Evolutionary conservation across 345 rosid species (phyloP).

Genomic region (Syzygium aromaticum): DNA sequence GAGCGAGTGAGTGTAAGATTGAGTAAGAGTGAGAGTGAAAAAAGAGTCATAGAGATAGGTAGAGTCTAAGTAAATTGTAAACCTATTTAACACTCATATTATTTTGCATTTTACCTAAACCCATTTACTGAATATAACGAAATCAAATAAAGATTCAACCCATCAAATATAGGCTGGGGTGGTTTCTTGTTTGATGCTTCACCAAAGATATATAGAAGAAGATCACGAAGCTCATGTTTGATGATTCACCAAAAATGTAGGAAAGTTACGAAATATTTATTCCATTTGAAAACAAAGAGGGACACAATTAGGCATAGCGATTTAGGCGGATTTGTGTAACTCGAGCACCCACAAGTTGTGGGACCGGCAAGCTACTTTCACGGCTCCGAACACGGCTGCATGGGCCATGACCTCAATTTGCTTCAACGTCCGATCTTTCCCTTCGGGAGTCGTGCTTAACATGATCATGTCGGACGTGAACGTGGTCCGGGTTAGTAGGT

Average conservation of each 20-base stretch:
- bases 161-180: too few species aligned
- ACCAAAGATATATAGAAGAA: neutral
- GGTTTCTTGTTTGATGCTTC: neutral
- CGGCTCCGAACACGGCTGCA: slow-evolving; percentile 16
- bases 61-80: too few species aligned
- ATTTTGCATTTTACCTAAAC: too few species aligned
- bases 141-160: too few species aligned
- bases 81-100: too few species aligned
- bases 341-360: neutral
- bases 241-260: neutral
- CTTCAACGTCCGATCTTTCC: slow-evolving; percentile 29
- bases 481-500: slow-evolving; percentile 16
- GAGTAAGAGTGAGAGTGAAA: neutral
- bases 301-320: neutral
- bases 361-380: neutral
- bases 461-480: slow-evolving; percentile 27
- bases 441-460: slow-evolving; percentile 24
- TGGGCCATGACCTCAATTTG: slow-evolving; percentile 32
- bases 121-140: too few species aligned
- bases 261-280: neutral
- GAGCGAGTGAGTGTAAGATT: too few species aligned
- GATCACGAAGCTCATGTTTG: neutral
- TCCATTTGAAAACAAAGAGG: neutral
- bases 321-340: neutral
- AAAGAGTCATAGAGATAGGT: too few species aligned